Evolutionary conservation across 2,329 filamentous ascomycete species (phyloP), one percentile per base, ranked within the genome.

Genomic region (Pseudogymnoascus sp.): DNA sequence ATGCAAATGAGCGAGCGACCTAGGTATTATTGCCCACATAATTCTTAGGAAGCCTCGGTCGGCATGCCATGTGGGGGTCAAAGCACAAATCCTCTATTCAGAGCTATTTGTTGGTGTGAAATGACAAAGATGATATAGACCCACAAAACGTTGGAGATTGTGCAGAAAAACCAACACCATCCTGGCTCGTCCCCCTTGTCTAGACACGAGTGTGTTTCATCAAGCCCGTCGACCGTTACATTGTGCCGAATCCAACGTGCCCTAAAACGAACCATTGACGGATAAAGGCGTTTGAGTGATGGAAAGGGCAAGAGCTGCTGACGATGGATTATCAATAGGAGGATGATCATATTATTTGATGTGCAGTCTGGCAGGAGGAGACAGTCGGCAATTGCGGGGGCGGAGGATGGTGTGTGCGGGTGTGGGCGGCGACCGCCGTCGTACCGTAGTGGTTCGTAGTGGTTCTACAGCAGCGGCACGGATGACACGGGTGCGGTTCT

Each of bases 1-100:
- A 21, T 21, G 36, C 36, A 60, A 44, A 60, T 29, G 38, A 33
- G 59, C 38, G 25, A 48, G 25, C 59, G 38, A 60, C 59, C 12
- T 44, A n/a, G 5, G 25, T 41, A n/a, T 27, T 42, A 21, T 29
- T 48, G 25, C 13, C n/a, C 36, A 38, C 1, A 38, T 38, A 38
- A 38, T 38, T n/a, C 36, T 38, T 15, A 13, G 36, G 6, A 15
- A 38, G 36, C 36, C 36, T 7, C 9, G 29, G 9, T 42, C 17
- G 39, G 8, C 17, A 42, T 12, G 8, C 10, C 21, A 42, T 21
- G 21, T 21, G 39, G 21, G 39, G 39, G 39, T 25, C 17, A 42
- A 25, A 42, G 17, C 39, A 44, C 17, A 44, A 17, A 44, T 21
- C 13, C 38, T 17, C 41, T 25, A 12, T 29, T 48, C 17, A 48